A percentile compares a stretch with the other conserved stretches of the same genome.
Conservation (phyloP, 2,329 filamentous ascomycete species). For the Colletotrichum cuscutae region DNA sequence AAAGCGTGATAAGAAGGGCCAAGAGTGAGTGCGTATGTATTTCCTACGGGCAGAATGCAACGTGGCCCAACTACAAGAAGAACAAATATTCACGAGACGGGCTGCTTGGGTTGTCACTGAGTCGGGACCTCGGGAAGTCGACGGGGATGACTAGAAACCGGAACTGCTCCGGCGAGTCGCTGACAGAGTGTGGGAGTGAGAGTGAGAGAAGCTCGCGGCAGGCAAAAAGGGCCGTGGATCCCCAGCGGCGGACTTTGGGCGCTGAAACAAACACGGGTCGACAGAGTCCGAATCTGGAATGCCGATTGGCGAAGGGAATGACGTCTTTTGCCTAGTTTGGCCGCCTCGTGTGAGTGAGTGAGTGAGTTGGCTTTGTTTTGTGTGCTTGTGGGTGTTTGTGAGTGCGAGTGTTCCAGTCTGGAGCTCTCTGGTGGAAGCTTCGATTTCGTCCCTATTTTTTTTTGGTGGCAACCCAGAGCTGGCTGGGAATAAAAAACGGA, state of each 20-base stretch:
- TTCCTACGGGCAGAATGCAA: background rate
- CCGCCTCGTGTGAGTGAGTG: background rate
- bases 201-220: background rate
- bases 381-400: background rate
- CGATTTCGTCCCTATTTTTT: background rate
- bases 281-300: constrained; percentile 9
- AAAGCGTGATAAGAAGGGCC: background rate
- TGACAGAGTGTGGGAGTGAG: constrained; percentile 1
- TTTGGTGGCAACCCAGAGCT: constrained; percentile 1
- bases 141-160: constrained; percentile 17
- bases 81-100: background rate
- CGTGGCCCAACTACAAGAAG: background rate
- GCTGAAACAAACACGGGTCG: constrained; percentile 34
- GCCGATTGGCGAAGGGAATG: constrained; percentile 19
- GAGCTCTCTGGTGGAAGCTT: background rate
- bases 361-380: background rate
- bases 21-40: background rate
- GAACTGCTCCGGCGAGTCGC: constrained; percentile 30
- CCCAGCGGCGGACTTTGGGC: constrained; percentile 15
- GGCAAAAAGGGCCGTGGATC: constrained; percentile 18
- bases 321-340: constrained; percentile 14
- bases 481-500: constrained; percentile 25
- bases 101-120: background rate
- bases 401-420: background rate
- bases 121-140: constrained; percentile 25